These are phyloP conservation scores for Picochlorum sp. DNA, from an alignment of 139 green algal genomes.

Conservation along the genomic window DNA sequence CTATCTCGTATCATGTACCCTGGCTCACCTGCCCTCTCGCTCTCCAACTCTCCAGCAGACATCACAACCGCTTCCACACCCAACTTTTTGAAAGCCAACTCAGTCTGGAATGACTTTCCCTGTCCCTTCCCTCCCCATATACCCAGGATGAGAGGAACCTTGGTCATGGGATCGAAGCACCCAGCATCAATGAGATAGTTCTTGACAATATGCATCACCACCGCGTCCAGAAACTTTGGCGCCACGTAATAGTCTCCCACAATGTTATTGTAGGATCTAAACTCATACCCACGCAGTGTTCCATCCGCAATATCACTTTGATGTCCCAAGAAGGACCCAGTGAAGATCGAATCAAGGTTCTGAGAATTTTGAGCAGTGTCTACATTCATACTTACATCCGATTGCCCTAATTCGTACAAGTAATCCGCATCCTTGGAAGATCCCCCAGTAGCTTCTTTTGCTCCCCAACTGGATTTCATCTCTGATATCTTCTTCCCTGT, in stretches of 20 bases:
- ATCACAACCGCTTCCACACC: constrained; percentile 77
- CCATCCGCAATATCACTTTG: constrained; percentile 73
- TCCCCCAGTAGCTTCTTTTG: constrained; percentile 30
- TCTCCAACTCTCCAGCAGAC: constrained; percentile 55
- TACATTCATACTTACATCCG: constrained; percentile 36
- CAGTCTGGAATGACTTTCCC: constrained; percentile 54
- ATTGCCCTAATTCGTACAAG: constrained; percentile 42
- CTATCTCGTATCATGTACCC: constrained; percentile 68
- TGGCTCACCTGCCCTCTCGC: constrained; percentile 41
- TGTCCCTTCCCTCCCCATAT: constrained; percentile 52
- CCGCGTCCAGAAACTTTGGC: constrained; percentile 60
- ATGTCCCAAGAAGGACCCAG: constrained; percentile 54
- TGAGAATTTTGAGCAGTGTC: constrained; percentile 13
- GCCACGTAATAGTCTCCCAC: constrained; percentile 83
- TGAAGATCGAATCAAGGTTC: constrained; percentile 62
- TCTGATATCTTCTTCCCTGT: neutral
- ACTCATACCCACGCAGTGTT: constrained; percentile 47
- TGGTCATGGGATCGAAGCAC: constrained; percentile 22
- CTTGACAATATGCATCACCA: constrained; percentile 78
- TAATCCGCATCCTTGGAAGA: constrained; percentile 38
- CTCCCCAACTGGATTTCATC: constrained; percentile 42
- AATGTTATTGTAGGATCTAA: constrained; percentile 58
- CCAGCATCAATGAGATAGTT: constrained; percentile 70
- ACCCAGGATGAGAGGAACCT: constrained; percentile 37
- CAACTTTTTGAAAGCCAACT: constrained; percentile 87